Percentiles rank a stretch among this genome's conserved stretches.
These are phyloP conservation scores for Meyerozyma athensensis DNA, from an alignment of 1,139 yeast genomes.

Conservation along the genomic window DNA sequence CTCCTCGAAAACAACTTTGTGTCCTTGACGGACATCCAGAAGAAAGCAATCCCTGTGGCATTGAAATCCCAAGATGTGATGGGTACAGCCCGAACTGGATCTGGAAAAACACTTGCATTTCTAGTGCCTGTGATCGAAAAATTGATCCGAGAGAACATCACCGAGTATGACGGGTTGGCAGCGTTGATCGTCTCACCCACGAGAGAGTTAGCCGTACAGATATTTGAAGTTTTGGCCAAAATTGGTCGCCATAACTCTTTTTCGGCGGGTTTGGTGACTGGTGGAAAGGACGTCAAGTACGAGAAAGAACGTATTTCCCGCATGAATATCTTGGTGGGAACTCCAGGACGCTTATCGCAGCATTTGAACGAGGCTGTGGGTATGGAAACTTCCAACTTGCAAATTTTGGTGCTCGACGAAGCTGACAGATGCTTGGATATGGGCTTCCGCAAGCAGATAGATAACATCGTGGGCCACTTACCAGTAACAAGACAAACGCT, in stretches of 20 bases:
- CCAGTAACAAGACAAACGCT: slow-evolving; percentile 87
- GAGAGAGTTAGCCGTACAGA: slow-evolving; percentile 90
- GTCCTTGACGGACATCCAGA: slow-evolving; percentile 81
- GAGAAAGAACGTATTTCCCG: slow-evolving; percentile 82
- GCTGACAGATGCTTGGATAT: slow-evolving; percentile 95
- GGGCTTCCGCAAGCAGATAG: slow-evolving; percentile 91
- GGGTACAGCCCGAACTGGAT: slow-evolving; percentile 95
- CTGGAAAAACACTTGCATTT: slow-evolving; percentile 93
- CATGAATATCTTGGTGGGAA: slow-evolving; percentile 86
- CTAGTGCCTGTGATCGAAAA: slow-evolving; percentile 78
- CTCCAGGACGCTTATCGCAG: slow-evolving; percentile 93
- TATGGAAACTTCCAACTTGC: slow-evolving; percentile 73
- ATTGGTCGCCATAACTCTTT: slow-evolving; percentile 77
- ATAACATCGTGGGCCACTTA: slow-evolving; percentile 75
- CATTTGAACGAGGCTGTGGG: slow-evolving; percentile 94
- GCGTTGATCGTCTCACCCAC: slow-evolving; percentile 92
- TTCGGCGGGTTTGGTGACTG: slow-evolving; percentile 93
- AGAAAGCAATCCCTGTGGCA: slow-evolving; percentile 70
- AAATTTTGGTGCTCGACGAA: slow-evolving; percentile 84
- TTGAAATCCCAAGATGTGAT: slow-evolving; percentile 78
- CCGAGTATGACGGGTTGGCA: slow-evolving; percentile 88
- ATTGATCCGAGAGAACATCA: slow-evolving; percentile 69
- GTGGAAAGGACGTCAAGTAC: slow-evolving; percentile 88
- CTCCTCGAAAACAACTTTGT: slow-evolving; percentile 67
- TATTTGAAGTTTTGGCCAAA: slow-evolving; percentile 80